Evolutionary conservation across 768 basidiomycete genomes (phyloP).

Genomic region (Leccinum subgranulosum): DNA sequence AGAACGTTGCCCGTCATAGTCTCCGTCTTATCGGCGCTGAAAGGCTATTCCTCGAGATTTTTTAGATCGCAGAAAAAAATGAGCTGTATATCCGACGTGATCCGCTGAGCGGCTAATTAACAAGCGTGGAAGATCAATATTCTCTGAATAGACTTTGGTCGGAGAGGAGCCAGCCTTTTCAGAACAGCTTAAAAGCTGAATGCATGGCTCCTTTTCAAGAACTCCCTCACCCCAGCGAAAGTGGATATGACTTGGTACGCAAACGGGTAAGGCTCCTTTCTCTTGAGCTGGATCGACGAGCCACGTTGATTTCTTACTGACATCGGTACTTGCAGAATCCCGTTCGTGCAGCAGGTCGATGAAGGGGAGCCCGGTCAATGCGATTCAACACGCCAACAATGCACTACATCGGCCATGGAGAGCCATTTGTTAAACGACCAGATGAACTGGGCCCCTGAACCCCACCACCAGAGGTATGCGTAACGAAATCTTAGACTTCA

Average conservation of each 20-base stretch:
- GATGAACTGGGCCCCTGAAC: background rate
- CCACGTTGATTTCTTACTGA: background rate
- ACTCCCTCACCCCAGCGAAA: background rate
- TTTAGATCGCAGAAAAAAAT: background rate
- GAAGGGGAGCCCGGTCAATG: background rate
- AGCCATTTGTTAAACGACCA: background rate
- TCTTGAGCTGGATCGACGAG: background rate
- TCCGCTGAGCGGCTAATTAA: background rate
- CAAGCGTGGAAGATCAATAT: background rate
- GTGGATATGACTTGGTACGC: slow-evolving; percentile 7
- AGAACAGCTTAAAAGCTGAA: slow-evolving; percentile 8
- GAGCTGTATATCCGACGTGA: slow-evolving; percentile 20
- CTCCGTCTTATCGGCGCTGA: background rate
- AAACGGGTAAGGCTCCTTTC: slow-evolving; percentile 9
- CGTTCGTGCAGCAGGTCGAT: background rate
- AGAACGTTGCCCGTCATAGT: background rate
- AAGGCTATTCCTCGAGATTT: background rate
- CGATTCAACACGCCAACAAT: background rate
- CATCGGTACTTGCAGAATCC: background rate
- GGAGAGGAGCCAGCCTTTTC: background rate
- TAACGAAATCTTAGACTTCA: background rate
- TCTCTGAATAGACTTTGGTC: slow-evolving; percentile 12
- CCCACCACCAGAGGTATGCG: slow-evolving; percentile 13
- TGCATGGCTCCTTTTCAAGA: background rate
- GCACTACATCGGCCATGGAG: background rate